phyloP scores from a whole-genome alignment of 805 yeast genomes.

The Maudiozyma pseudohumilis region DNA sequence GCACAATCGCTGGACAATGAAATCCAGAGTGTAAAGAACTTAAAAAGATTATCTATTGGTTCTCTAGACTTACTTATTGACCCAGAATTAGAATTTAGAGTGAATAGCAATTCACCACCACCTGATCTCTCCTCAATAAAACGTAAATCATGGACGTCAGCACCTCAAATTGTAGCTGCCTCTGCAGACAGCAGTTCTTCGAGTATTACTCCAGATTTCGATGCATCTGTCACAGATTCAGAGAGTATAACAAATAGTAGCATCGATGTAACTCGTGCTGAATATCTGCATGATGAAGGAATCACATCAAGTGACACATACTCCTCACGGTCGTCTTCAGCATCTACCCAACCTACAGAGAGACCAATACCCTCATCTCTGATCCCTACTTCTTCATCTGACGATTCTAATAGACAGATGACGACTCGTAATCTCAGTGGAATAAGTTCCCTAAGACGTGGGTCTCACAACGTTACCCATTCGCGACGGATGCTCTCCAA shows the following conservation, averaged over 20 bases:
- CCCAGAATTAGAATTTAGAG: constrained; percentile 55
- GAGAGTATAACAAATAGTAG: constrained; percentile 11
- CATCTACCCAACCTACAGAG: no score
- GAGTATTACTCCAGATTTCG: background rate
- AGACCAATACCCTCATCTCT: no score
- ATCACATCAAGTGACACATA: no score
- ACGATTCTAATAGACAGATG: no score
- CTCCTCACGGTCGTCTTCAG: no score
- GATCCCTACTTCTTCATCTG: no score
- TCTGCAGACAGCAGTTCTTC: background rate
- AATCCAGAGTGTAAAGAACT: constrained; percentile 59
- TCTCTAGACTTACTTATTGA: constrained; percentile 42
- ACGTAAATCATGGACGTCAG: constrained; percentile 13
- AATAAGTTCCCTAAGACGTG: constrained; percentile 17
- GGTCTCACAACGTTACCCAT: constrained; percentile 7
- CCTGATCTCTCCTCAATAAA: background rate
- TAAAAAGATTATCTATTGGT: constrained; percentile 67
- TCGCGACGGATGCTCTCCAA: background rate
- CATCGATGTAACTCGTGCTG: constrained; percentile 22
- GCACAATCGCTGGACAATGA: constrained; percentile 72
- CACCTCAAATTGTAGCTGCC: background rate
- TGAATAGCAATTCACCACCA: constrained; percentile 13
- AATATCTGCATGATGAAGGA: constrained; percentile 17
- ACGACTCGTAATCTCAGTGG: constrained; percentile 17
- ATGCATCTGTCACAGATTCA: constrained; percentile 8